Base-by-base conservation (phyloP, 2,329 filamentous ascomycete genomes). In the Chrysoporthe cubensis region DNA sequence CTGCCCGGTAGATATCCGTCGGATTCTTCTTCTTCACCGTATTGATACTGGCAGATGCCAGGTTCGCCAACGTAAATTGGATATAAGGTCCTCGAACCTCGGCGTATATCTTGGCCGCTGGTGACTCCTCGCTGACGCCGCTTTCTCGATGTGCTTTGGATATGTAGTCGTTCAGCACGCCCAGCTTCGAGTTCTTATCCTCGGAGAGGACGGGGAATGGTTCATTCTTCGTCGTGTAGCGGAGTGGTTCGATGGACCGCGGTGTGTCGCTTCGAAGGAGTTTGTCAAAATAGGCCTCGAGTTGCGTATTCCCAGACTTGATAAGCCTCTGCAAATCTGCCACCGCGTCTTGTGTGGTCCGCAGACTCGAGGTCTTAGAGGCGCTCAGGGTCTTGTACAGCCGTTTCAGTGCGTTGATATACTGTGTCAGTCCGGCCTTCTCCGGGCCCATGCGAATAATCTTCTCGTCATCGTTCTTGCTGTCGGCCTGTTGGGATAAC, bases 361-460 rank as follows among this genome's bases (percentile, higher is more conserved):
- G 90, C 63, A 99, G 82, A 73, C 97, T 97, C n/a, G 95, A 95
- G 3, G 91, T 86, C 76, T 91, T 92, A 81, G 99, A 90, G 70
- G 97, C 92, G 69, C 84, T 81, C 66, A 97, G 84, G n/a, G 94
- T 92, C 77, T 91, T 91, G 74, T 91, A 94, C 43, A 97, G 88
- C 54, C 96, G 91, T 80, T 96, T 96, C 73, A 98, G 88, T 6
- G 95, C 97, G 58, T 89, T 90, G 62, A 99, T 87, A 79, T 97
- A 99, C 73, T 92, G 92, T 48, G 89, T 86, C 66, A 99, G 82
- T 52, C 94, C 94, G 43, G 90, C 89, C 78, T 91, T 91, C 73
- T 93, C 90, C 1, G 94, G 94, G n/a, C 93, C 94, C 72, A 90
- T 88, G 65, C 93, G 90, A 75, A 99, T 94, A 71, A 97, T 94